phyloP scores from a whole-genome alignment of 495 filamentous ascomycete genomes.

The Neurospora tetraspora region DNA sequence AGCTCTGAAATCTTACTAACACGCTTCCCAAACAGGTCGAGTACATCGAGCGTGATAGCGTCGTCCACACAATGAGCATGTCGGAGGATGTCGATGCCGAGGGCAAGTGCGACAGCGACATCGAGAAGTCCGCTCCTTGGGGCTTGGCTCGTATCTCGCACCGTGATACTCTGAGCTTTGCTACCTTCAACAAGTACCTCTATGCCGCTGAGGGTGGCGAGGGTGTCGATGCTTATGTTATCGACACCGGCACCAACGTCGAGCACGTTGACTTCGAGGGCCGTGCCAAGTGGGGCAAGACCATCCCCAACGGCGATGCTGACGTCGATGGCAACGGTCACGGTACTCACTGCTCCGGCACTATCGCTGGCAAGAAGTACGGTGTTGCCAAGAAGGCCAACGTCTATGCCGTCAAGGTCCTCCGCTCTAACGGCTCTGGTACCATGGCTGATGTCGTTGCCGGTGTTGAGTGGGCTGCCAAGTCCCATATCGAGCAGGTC shows the following conservation, averaged over 20 bases:
- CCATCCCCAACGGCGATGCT: conserved; percentile 71
- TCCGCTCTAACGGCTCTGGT: conserved; percentile 93
- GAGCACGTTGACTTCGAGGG: conserved; percentile 96
- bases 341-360: conserved; percentile 98
- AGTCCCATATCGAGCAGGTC: conserved; percentile 62
- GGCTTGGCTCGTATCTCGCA: conserved; percentile 97
- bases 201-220: conserved; percentile 86
- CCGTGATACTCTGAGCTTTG: conserved; percentile 74
- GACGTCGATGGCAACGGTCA: conserved; percentile 97
- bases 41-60: conserved; percentile 88
- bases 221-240: conserved; percentile 97
- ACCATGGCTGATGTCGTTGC: conserved; percentile 98
- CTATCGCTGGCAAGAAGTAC: conserved; percentile 94
- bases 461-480: conserved; percentile 92
- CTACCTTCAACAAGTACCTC: conserved; percentile 95
- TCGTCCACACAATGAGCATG: conserved; percentile 65
- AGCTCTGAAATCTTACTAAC: conserved; percentile 7
- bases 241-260: conserved; percentile 92
- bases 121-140: conserved; percentile 93
- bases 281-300: conserved; percentile 93
- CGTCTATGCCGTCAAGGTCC: conserved; percentile 94
- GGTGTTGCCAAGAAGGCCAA: conserved; percentile 99
- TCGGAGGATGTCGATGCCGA: conserved; percentile 16
- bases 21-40: conserved; percentile 57
- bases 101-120: conserved; percentile 32